Conservation (phyloP, 768 basidiomycete species). For the Suillus clintonianus region DNA sequence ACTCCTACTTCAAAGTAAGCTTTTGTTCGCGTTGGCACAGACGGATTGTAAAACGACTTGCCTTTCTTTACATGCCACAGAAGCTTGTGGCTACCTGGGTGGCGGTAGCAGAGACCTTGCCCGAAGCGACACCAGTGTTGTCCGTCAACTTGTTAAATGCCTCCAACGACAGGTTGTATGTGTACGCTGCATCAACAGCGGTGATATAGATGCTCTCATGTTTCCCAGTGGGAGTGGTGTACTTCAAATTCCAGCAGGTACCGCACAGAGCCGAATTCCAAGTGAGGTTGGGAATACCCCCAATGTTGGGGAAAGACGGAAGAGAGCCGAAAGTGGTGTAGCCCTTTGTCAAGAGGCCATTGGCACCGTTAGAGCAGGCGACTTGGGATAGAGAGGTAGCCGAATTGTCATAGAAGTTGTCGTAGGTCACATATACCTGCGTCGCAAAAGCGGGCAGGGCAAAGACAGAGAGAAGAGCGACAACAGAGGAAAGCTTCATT, state of each 20-base stretch:
- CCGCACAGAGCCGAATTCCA: constrained; percentile 59
- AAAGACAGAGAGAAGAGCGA: constrained; percentile 14
- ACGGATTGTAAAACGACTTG: not conserved
- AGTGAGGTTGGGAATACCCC: constrained; percentile 20
- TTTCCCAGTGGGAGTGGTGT: constrained; percentile 33
- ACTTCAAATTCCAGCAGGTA: constrained; percentile 61
- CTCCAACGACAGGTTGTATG: constrained; percentile 39
- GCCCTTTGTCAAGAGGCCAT: constrained; percentile 33
- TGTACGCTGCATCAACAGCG: constrained; percentile 51
- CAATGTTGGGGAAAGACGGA: constrained; percentile 35
- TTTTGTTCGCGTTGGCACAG: not conserved
- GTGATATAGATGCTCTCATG: constrained; percentile 45
- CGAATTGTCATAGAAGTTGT: constrained; percentile 35
- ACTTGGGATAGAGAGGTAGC: constrained; percentile 25
- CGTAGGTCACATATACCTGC: constrained; percentile 29
- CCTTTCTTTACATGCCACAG: constrained; percentile 46
- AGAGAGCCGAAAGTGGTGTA: constrained; percentile 35
- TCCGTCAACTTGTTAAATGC: constrained; percentile 39
- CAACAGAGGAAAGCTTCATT: constrained; percentile 29
- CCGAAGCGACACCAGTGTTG: constrained; percentile 44
- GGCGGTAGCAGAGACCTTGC: constrained; percentile 46
- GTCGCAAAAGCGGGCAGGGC: constrained; percentile 17
- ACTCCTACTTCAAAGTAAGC: not conserved
- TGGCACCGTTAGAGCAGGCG: constrained; percentile 37
- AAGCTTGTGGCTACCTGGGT: constrained; percentile 42